These are phyloP conservation scores for Arthrinium puccinioides DNA, from an alignment of 2,329 filamentous ascomycete genomes.

Conservation along the genomic window DNA sequence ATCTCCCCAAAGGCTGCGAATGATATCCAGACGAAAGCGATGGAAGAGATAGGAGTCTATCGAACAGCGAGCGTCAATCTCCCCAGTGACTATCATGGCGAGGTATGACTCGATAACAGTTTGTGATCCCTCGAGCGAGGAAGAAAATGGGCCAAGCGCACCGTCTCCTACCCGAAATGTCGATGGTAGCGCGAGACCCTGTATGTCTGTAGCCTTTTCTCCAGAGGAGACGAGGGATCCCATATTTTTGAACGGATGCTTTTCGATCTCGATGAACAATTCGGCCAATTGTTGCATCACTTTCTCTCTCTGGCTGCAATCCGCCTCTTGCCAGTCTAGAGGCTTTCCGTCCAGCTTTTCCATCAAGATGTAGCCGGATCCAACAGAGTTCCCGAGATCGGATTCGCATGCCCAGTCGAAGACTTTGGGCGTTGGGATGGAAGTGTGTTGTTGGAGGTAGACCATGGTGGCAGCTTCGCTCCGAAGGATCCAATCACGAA, in stretches of 20 bases:
- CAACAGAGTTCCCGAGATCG: slow-evolving; percentile 20
- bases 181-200: slow-evolving; percentile 12
- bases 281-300: slow-evolving; percentile 22
- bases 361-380: slow-evolving; percentile 33
- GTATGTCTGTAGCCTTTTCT: slow-evolving; percentile 5
- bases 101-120: slow-evolving; percentile 13
- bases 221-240: slow-evolving; percentile 10
- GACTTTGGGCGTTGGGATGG: slow-evolving; percentile 24
- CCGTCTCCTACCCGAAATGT: slow-evolving; percentile 5
- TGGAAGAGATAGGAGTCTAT: slow-evolving; percentile 15
- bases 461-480: slow-evolving; percentile 19
- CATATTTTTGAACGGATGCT: slow-evolving; percentile 19
- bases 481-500: slow-evolving; percentile 16
- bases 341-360: slow-evolving; percentile 29
- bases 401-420: slow-evolving; percentile 25
- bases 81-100: slow-evolving; percentile 16
- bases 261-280: slow-evolving; percentile 24
- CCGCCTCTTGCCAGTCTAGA: slow-evolving; percentile 25
- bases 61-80: slow-evolving; percentile 12
- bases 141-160: slow-evolving; percentile 15
- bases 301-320: slow-evolving; percentile 18
- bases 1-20: slow-evolving; percentile 10
- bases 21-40: slow-evolving; percentile 14
- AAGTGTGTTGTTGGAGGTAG: slow-evolving; percentile 13
- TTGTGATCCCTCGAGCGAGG: slow-evolving; percentile 12